These are phyloP conservation scores for Cryptomeria japonica DNA, from an alignment of 75 land plant species.

Conservation along the genomic window DNA sequence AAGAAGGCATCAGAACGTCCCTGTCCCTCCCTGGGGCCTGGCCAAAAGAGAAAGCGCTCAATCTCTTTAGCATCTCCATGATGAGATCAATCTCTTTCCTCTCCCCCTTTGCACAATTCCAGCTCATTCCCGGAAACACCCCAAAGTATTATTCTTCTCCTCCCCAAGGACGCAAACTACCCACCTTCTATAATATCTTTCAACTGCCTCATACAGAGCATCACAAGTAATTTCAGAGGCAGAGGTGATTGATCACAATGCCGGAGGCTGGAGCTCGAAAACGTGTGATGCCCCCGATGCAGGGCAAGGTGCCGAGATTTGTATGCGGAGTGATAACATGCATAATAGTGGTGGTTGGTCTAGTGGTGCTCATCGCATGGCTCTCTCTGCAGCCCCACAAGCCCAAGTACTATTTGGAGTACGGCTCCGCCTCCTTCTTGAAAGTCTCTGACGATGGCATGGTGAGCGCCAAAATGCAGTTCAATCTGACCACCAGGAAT, in stretches of 20 bases:
- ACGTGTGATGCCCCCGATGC: background rate
- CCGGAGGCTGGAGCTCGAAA: background rate
- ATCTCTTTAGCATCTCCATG: no score
- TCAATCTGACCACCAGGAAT: conserved; percentile 11
- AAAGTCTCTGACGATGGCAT: background rate
- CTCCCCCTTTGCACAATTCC: no score
- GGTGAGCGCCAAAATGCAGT: conserved; percentile 13
- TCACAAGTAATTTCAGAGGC: no score
- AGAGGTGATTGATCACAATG: background rate
- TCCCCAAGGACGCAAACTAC: no score
- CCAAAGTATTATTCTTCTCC: no score
- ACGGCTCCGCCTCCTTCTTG: conserved; percentile 6
- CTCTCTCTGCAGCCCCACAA: conserved; percentile 20
- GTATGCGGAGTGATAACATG: conserved; percentile 15
- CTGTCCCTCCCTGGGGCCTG: no score
- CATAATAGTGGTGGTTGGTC: conserved; percentile 19
- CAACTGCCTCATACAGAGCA: no score
- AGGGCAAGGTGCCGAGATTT: conserved; percentile 5
- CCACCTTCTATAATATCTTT: no score
- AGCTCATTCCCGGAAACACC: no score
- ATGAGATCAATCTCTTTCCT: no score
- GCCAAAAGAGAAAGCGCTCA: no score
- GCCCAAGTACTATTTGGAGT: conserved; percentile 7
- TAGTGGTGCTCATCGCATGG: conserved; percentile 20
- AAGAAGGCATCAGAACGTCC: no score